Conservation (phyloP, 345 rosid genomes). For the Acer campestre region DNA sequence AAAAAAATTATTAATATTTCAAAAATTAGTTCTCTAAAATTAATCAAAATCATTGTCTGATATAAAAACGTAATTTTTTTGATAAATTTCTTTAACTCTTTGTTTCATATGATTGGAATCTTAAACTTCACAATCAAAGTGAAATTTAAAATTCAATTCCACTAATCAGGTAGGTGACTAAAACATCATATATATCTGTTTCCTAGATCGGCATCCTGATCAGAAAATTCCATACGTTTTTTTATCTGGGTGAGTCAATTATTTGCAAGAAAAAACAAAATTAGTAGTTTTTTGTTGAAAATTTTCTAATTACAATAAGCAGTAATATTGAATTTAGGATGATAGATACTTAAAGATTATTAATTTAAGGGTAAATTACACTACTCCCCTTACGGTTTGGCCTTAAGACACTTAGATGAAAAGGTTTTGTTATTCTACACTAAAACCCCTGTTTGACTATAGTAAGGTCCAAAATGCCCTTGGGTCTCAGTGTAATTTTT, state of each 20-base stretch:
- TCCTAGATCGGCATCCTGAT: background rate
- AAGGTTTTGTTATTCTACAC: too few species aligned
- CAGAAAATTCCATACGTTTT: background rate
- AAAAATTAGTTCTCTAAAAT: too few species aligned
- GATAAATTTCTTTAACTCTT: constrained; percentile 18
- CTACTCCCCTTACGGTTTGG: too few species aligned
- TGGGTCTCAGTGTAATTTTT: too few species aligned
- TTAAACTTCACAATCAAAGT: constrained; percentile 29
- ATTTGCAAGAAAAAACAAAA: background rate
- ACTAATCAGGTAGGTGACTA: background rate
- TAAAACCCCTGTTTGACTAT: too few species aligned
- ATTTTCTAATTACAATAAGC: background rate
- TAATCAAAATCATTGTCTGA: background rate
- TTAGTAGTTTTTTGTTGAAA: background rate
- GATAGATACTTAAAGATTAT: too few species aligned
- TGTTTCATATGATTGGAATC: constrained; percentile 16
- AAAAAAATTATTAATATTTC: too few species aligned
- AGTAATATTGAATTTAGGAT: constrained; percentile 10
- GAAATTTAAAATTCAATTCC: constrained; percentile 10
- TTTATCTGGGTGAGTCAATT: background rate
- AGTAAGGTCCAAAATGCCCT: too few species aligned
- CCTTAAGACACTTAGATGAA: too few species aligned
- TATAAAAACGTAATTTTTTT: too few species aligned
- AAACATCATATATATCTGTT: background rate
- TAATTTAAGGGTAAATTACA: too few species aligned